Evolutionary conservation across 495 filamentous ascomycete genomes (phyloP).

Genomic region (Rostrohypoxylon terebratum): DNA sequence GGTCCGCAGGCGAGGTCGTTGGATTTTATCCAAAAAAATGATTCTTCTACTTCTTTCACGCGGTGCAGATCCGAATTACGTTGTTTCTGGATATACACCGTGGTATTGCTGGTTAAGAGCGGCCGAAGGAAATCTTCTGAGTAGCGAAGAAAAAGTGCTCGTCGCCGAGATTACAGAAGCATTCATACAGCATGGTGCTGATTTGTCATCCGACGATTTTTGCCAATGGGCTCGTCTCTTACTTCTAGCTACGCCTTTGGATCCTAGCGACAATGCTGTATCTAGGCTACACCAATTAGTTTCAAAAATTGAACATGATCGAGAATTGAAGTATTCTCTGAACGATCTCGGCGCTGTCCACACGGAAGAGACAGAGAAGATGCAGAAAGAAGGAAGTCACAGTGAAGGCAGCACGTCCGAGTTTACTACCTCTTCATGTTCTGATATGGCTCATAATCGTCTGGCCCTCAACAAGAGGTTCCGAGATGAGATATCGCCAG

Average conservation of each 20-base stretch:
- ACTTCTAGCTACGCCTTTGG: background rate
- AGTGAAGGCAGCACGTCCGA: background rate
- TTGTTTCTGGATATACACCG: background rate
- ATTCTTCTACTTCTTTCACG: background rate
- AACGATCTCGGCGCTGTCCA: background rate
- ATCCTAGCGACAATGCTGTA: background rate
- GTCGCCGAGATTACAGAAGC: background rate
- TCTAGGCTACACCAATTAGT: background rate
- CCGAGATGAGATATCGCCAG: background rate
- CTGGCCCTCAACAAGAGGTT: background rate
- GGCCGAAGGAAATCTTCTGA: background rate
- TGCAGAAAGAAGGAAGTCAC: background rate
- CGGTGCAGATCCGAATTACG: conserved; percentile 9
- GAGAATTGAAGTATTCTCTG: background rate
- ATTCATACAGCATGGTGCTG: background rate
- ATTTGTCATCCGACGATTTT: background rate
- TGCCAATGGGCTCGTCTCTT: background rate
- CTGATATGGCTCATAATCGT: background rate
- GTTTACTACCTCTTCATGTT: background rate
- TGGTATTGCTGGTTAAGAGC: conserved; percentile 3
- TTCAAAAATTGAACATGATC: background rate
- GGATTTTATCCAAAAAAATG: background rate
- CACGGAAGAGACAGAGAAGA: background rate
- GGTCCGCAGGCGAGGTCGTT: too few relatives aligned
- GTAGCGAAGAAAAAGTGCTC: background rate